Evolutionary conservation across 306 rosid genomes (phyloP).

Genomic region (Gleditsia sinensis): DNA sequence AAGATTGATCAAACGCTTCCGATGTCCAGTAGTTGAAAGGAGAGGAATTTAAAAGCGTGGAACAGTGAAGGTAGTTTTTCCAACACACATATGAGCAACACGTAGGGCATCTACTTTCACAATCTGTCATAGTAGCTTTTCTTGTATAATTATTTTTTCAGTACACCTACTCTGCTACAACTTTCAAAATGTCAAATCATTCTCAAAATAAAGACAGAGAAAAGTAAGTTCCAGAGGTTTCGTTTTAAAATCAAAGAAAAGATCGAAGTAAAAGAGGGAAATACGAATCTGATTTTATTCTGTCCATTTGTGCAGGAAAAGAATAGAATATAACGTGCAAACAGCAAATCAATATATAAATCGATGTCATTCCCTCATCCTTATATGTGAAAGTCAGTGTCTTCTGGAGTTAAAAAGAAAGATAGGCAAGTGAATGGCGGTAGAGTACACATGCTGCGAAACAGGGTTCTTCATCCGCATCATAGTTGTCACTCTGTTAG

Average conservation of each 20-base stretch:
- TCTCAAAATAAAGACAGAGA: not conserved
- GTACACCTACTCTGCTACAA: not conserved
- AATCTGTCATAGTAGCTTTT: not conserved
- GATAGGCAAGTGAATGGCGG: conserved; percentile 31
- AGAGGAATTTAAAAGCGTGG: too few relatives aligned
- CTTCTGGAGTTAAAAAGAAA: not conserved
- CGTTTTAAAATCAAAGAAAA: too few relatives aligned
- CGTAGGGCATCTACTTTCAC: too few relatives aligned
- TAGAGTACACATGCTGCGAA: conserved; percentile 46
- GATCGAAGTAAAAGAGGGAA: not conserved
- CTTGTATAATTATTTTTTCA: not conserved
- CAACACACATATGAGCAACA: too few relatives aligned
- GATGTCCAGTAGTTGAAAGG: not conserved
- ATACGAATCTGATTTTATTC: not conserved
- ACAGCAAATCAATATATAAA: too few relatives aligned
- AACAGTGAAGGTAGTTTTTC: too few relatives aligned
- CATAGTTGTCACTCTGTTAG: conserved; percentile 26
- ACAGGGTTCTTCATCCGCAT: conserved; percentile 40
- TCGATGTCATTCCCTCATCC: not conserved
- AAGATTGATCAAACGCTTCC: not conserved
- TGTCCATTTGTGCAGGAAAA: not conserved
- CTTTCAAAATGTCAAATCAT: not conserved
- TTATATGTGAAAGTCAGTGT: not conserved
- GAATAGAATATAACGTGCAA: not conserved
- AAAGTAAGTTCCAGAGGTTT: not conserved